Evolutionary conservation across 192 early-diverging fungal species (phyloP).

Genomic region (Coemansia sp.): DNA sequence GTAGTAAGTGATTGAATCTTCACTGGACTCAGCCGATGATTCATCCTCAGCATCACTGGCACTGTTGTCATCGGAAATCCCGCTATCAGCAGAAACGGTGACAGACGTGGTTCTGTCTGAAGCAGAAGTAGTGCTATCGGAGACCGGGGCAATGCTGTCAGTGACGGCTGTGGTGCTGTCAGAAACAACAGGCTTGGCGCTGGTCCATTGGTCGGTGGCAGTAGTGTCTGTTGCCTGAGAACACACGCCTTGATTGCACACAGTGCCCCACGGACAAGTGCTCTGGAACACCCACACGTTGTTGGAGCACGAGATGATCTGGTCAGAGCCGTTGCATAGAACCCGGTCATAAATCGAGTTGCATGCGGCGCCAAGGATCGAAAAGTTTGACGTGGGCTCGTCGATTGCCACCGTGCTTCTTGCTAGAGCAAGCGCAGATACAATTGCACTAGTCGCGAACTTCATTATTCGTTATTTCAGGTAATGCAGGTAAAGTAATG

Average conservation of each 20-base stretch:
- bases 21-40: neutral
- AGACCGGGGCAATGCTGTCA: too few species aligned
- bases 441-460: neutral
- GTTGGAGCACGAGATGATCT: conserved; percentile 7
- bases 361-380: neutral
- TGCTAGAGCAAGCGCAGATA: neutral
- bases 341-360: neutral
- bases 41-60: neutral
- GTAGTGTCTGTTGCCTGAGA: neutral
- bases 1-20: neutral
- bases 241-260: conserved; percentile 4
- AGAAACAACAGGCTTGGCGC: neutral
- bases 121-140: neutral
- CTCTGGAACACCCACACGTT: conserved; percentile 9
- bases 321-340: neutral
- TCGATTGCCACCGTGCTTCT: neutral
- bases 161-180: too few species aligned
- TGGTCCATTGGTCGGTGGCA: neutral
- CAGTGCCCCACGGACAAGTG: neutral
- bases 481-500: neutral
- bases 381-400: neutral
- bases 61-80: neutral
- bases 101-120: neutral
- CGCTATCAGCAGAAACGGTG: neutral
- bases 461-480: neutral